Conservation (phyloP, 192 early-diverging fungal species). For the Helicostylum pulchrum region DNA sequence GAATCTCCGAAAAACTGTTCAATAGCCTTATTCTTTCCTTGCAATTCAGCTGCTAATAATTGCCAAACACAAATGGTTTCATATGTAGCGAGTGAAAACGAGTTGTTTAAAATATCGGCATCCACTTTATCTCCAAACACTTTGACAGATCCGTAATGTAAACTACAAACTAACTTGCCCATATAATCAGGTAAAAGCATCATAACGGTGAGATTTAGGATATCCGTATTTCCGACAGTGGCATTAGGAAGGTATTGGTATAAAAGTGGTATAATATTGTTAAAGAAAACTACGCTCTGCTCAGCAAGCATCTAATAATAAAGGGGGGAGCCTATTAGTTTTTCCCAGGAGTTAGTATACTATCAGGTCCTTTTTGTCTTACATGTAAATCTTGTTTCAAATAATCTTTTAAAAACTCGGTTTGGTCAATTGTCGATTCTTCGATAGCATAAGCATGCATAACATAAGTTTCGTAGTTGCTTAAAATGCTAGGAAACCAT, state of each 20-base stretch:
- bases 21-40: slow-evolving; percentile 1
- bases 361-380: not conserved
- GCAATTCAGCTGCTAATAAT: slow-evolving; percentile 2
- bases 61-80: slow-evolving; percentile 13
- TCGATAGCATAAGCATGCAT: slow-evolving; percentile 6
- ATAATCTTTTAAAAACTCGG: slow-evolving; percentile 4
- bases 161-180: slow-evolving; percentile 3
- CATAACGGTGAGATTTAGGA: slow-evolving; percentile 5
- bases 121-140: slow-evolving; percentile 20
- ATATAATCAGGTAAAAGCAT: slow-evolving; percentile 24
- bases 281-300: slow-evolving; percentile 13
- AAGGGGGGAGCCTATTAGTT: not conserved
- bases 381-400: slow-evolving; percentile 14
- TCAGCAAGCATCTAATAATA: slow-evolving; percentile 15
- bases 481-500: slow-evolving; percentile 9
- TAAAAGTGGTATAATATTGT: slow-evolving; percentile 2
- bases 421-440: not conserved
- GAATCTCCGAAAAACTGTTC: slow-evolving; percentile 1
- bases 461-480: slow-evolving; percentile 6
- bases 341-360: not conserved
- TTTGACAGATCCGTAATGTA: slow-evolving; percentile 11
- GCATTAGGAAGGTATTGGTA: slow-evolving; percentile 11
- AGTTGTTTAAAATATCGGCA: not conserved
- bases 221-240: not conserved
- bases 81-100: not conserved